Evolutionary conservation across 2,329 filamentous ascomycete genomes (phyloP), one percentile per base, ranked within the genome.

Genomic region (Paraphaeosphaeria sporulosa): DNA sequence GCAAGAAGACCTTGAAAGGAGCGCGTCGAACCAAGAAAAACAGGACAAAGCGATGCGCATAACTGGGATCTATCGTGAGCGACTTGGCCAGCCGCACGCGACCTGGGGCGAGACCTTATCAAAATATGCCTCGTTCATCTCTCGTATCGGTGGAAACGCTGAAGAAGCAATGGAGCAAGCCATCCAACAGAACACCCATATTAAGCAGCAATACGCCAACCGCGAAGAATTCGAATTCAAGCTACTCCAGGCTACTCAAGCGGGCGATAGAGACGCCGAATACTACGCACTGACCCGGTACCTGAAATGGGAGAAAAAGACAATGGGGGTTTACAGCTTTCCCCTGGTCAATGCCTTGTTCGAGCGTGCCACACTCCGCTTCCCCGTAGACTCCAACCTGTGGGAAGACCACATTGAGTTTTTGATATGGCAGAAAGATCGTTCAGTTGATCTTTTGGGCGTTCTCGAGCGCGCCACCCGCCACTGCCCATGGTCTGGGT

Each of bases 401-500:
- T 98, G 94, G 94, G 88, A 90, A 71, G 93, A 96, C 66, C 92
- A 93, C 69, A 82, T 92, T 30, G 90, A 93, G 62, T 93, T 93
- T 65, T 80, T 95, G 15, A 80, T 86, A 52, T 82, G 82, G 78
- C 82, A 75, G 67, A 70, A 70, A 50, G 64, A 82, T 76, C 60
- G 81, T 77, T 68, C 75, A 68, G 77, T 81, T 4, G 79, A 81
- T 10, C 76, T 91, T 40, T 84, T 96, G 10, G 86, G 92, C 49
- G 85, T 94, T 7, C 83, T 96, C 2, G 89, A 93, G 69, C 87
- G 93, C 65, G 93, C 93, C 13, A 95, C 94, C 10, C 87, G 89
- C 46, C 95, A 98, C 77, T 97, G 94, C 69, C 94, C 95, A 1
- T 96, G 93, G 90, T 96, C 93, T 7, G 95, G 95, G 17, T 85